Evolutionary conservation across 805 yeast species (phyloP).

Genomic region (Pichia occidentalis): DNA sequence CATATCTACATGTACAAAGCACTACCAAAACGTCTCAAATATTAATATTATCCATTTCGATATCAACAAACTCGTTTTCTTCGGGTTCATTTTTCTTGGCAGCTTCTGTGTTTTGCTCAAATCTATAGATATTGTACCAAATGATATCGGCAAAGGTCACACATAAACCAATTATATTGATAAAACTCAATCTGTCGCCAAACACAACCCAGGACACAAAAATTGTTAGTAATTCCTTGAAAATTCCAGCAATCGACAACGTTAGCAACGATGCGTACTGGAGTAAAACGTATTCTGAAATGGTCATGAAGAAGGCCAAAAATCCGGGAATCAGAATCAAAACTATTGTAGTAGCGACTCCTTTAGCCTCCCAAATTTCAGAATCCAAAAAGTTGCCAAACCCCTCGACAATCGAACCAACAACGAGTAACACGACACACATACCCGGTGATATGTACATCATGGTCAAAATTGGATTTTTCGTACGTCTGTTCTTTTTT

Average conservation of each 20-base stretch:
- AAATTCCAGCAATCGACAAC: slow-evolving; percentile 83
- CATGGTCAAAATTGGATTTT: slow-evolving; percentile 79
- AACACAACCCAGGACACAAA: slow-evolving; percentile 60
- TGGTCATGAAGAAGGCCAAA: slow-evolving; percentile 82
- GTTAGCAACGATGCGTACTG: slow-evolving; percentile 81
- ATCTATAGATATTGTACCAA: slow-evolving; percentile 74
- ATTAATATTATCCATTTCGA: slow-evolving; percentile 15
- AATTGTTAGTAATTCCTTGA: slow-evolving; percentile 86
- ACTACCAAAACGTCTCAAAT: background rate
- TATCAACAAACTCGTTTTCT: slow-evolving; percentile 18
- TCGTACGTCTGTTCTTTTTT: slow-evolving; percentile 49
- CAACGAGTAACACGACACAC: slow-evolving; percentile 52
- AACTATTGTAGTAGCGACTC: slow-evolving; percentile 46
- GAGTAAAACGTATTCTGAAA: slow-evolving; percentile 78
- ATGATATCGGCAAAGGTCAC: slow-evolving; percentile 73
- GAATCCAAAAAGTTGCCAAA: slow-evolving; percentile 44
- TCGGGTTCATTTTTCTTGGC: slow-evolving; percentile 1
- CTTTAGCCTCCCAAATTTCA: slow-evolving; percentile 59
- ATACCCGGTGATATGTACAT: slow-evolving; percentile 80
- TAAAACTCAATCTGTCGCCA: slow-evolving; percentile 59
- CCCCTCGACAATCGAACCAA: slow-evolving; percentile 70
- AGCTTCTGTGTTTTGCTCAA: slow-evolving; percentile 21
- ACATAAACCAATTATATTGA: slow-evolving; percentile 68
- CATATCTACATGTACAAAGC: no score
- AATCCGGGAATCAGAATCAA: slow-evolving; percentile 76